Evolutionary conservation across 2,329 filamentous ascomycete genomes (phyloP).

Genomic region (Elsinoe necatrix): DNA sequence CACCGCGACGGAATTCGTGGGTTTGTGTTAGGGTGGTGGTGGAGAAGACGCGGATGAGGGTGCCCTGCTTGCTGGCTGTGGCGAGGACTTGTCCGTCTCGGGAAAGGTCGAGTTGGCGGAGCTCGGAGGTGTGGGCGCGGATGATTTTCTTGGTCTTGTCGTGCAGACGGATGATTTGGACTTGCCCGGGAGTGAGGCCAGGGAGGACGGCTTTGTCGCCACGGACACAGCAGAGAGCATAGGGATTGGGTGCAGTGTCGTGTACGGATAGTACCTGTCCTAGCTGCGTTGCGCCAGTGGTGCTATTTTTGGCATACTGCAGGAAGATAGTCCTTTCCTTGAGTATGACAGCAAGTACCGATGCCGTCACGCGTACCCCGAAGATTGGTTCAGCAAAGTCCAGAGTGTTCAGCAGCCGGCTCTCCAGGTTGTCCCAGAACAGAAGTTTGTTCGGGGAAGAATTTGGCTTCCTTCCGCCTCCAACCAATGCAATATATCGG

Average conservation of each 20-base stretch:
- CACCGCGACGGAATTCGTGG: slow-evolving; percentile 76
- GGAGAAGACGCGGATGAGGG: slow-evolving; percentile 76
- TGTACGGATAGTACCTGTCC: slow-evolving; percentile 50
- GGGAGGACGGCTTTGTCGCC: slow-evolving; percentile 71
- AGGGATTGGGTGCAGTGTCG: slow-evolving; percentile 76
- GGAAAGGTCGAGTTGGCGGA: slow-evolving; percentile 73
- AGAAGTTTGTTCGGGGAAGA: slow-evolving; percentile 84
- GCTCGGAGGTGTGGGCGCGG: slow-evolving; percentile 71
- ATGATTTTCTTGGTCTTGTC: slow-evolving; percentile 86
- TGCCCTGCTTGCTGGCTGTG: slow-evolving; percentile 88
- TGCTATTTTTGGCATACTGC: slow-evolving; percentile 48
- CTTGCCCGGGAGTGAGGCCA: slow-evolving; percentile 76
- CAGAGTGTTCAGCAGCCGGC: slow-evolving; percentile 65
- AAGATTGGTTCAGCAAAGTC: slow-evolving; percentile 73
- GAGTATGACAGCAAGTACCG: slow-evolving; percentile 70
- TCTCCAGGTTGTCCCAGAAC: slow-evolving; percentile 83
- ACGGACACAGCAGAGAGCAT: slow-evolving; percentile 71
- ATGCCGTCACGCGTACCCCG: slow-evolving; percentile 66
- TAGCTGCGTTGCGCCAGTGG: slow-evolving; percentile 20
- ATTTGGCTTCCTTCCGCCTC: slow-evolving; percentile 76
- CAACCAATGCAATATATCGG: slow-evolving; percentile 72
- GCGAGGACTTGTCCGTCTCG: slow-evolving; percentile 72
- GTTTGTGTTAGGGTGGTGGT: slow-evolving; percentile 72
- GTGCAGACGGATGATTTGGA: slow-evolving; percentile 73
- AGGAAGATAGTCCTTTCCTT: slow-evolving; percentile 26